Base-by-base conservation (phyloP, 805 yeast species). In the Yamadazyma akitaensis region DNA sequence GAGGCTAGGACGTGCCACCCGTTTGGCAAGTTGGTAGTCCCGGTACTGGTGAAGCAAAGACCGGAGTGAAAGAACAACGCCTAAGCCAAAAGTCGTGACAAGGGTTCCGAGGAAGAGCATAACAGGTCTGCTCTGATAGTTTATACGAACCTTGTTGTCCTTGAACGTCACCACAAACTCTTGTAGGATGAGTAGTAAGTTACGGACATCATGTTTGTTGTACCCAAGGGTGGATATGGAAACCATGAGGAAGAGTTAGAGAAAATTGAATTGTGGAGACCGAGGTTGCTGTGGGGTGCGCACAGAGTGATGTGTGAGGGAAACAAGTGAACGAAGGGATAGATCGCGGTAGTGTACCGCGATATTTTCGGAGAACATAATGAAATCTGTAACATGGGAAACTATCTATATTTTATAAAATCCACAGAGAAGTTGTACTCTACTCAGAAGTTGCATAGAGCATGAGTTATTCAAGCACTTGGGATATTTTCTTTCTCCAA, bases 101-200 rank as follows among this genome's bases (percentile, higher is more conserved):
- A 72, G 43, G 10, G 76, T 72, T 6, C 71, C 61, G 46, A 71
- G 59, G 51, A 72, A 72, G 26, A 72, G 60, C 4, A 70, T 55
- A 38, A 72, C 76, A 1, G 76, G 76, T 38, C 74, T 58, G 42
- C 72, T 65, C 50, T 60, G 70, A 52, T 69, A 70, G 55, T 72
- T 72, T 50, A 72, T 59, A 40, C 61, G 56, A 43, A 68, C 71
- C 46, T 60, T 63, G 51, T 66, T 69, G 42, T 68, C 66, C 42
- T 57, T 61, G 53, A 65, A 67, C 1, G 68, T 65, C 11, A 58
- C 51, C 25, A 66, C 65, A 45, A 68, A 65, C 49, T 72, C 76
- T 43, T 61, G 66, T 14, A 70, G 51, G 16, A 72, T 54, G 43
- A 62, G 56, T 31, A 68, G 44, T 7, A 70, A 48, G 40, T 66